A percentile compares a stretch with the other conserved stretches of the same genome.
phyloP scores from a whole-genome alignment of 116 monocot species.

The Zostera marina region DNA sequence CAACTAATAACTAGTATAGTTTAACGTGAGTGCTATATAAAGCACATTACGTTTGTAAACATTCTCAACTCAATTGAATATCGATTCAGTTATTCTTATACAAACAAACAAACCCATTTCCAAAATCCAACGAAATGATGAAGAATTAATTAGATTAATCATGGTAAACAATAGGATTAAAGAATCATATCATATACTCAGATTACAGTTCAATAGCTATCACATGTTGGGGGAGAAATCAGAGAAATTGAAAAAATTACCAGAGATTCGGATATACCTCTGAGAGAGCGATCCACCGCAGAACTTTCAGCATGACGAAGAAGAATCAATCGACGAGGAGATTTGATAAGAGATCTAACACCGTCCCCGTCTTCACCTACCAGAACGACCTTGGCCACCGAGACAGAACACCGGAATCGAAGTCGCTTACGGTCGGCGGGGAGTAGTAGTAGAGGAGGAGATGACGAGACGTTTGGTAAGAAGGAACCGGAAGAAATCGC shows the following conservation, averaged over 20 bases:
- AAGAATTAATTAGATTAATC: no score
- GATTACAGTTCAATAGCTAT: no score
- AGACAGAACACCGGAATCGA: constrained; percentile 14
- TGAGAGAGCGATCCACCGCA: constrained; percentile 28
- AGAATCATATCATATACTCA: no score
- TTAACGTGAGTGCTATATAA: no score
- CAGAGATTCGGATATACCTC: constrained; percentile 21
- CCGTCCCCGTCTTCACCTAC: constrained; percentile 9
- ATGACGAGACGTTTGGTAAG: neutral
- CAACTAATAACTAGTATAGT: no score
- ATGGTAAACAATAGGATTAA: no score
- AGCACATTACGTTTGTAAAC: no score
- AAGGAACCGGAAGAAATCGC: neutral
- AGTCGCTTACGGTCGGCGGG: neutral
- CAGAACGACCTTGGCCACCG: constrained; percentile 26
- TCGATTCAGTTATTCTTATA: no score
- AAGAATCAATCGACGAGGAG: constrained; percentile 72
- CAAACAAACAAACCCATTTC: no score
- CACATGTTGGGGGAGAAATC: neutral
- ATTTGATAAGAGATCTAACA: neutral
- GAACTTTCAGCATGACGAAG: constrained; percentile 89
- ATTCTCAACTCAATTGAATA: no score
- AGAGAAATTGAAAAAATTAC: neutral
- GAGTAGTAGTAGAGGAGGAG: neutral
- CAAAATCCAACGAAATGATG: no score